Base-by-base conservation (phyloP, 2,329 filamentous ascomycete species). In the Beauveria sp. region DNA sequence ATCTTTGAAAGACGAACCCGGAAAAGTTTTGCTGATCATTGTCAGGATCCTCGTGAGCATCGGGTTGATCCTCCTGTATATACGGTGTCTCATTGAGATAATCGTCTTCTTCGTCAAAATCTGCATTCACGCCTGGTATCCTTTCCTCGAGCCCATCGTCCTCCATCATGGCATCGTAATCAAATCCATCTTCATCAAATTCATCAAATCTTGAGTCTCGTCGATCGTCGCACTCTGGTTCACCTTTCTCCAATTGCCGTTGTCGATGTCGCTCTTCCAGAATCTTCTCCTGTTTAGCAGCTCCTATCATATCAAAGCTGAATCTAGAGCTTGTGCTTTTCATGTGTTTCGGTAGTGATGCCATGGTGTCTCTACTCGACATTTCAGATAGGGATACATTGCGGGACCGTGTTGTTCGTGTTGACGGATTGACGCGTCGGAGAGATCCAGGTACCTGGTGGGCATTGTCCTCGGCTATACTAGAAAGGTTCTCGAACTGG, bases 311-410 rank as follows among this genome's bases (percentile, higher is more conserved):
- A 68, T 93, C 89, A 68, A 93, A 93, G 67, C 89, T 93, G 70
- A 93, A 93, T 16, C 90, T 80, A 0, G 88, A 91, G 0, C 89
- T 90, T 12, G 87, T 90, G 70, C 89, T 92, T 73, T 87, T 88
- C 85, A 88, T 87, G 64, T 87, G 85, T 63, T 76, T 82, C 2
- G 85, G 85, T 40, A 87, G 63, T 1, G 81, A 78, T 7, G 80
- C 81, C 2, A 78, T 71, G 1, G 76, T 72, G 40, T 77, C 75
- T 59, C 76, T 78, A 9, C 70, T 70, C 0, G 82, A 83, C 14
- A 76, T 69, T 4, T 77, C 78, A 0, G 81, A 81, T 1, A 79
- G 63, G n/a, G 82, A 86, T 3, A 78, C 69, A 60, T 83, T 81
- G 43, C 81, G 78, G 1, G 84, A 83, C 73, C 77, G 74, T 1